Base-by-base conservation (phyloP, 2,329 filamentous ascomycete species). In the Simplicillium sp. region DNA sequence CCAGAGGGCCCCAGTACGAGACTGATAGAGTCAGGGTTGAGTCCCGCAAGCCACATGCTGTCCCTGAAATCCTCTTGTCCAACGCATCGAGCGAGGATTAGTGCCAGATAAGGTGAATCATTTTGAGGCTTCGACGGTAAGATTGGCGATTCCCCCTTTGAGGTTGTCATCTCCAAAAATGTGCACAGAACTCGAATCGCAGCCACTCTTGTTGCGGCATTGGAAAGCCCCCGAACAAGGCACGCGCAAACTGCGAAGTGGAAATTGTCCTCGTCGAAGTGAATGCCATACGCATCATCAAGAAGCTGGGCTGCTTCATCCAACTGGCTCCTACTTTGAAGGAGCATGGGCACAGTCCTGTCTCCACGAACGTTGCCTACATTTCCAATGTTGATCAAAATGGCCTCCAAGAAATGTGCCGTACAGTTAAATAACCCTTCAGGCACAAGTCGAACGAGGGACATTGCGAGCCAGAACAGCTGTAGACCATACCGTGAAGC, bases 391-490 rank as follows among this genome's bases (percentile, higher is more conserved):
- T 83, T 83, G 35, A 68, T 70, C 34, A 84, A 54, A 2, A 83
- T 75, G 3, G 80, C 72, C 49, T 83, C 78, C 2, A 84, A 63
- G 41, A 84, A 80, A 25, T 73, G 66, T 1, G 78, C 78, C 4
- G 79, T 72, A 53, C 75, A 81, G 55, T 81, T 83, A 60, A 83
- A 84, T 1, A 84, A 66, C 32, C 60, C 64, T 6, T 72, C 63
- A 3, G 80, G 80, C 13, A 82, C 76, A 3, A 84, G 68, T 7
- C 80, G 71, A 17, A 84, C 66, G 1, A 84, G 64, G 3, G 79
- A 82, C 48, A 84, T 74, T 9, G 78, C 79, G 29, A 84, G 64
- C 80, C 80, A 84, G 54, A 84, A 84, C 6, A 84, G 64, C 50
- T 84, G 80, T 29, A 82, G 60, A 1, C 80, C 77, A 51, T 84